phyloP scores from a whole-genome alignment of 2,329 filamentous ascomycete species.

The Graphilbum ipis-grandicollis region DNA sequence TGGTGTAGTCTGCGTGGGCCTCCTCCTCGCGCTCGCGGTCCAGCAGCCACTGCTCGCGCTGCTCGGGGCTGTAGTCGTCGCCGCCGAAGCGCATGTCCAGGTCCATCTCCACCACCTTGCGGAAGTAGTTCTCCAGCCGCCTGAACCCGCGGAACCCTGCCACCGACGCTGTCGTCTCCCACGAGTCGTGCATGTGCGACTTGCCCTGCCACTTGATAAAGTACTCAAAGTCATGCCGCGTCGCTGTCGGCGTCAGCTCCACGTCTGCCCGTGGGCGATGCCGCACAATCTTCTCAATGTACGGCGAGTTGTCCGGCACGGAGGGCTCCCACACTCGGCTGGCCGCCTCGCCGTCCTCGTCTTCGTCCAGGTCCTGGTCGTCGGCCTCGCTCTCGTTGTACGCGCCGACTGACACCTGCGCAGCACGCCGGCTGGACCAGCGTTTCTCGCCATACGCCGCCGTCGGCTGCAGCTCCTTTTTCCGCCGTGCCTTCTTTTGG shows the following conservation, averaged over 20 bases:
- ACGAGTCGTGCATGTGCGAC: constrained; percentile 89
- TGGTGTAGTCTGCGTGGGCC: constrained; percentile 73
- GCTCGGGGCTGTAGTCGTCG: constrained; percentile 63
- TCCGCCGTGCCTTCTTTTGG: constrained; percentile 63
- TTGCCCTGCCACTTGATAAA: constrained; percentile 95
- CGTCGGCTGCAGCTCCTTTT: constrained; percentile 49
- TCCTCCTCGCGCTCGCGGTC: constrained; percentile 84
- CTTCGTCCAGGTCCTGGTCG: constrained; percentile 45
- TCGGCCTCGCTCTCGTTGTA: constrained; percentile 54
- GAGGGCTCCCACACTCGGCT: too few relatives aligned
- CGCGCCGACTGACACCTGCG: constrained; percentile 45
- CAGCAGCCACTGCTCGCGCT: constrained; percentile 86
- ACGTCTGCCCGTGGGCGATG: constrained; percentile 60
- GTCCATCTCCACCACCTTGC: constrained; percentile 65
- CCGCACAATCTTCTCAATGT: constrained; percentile 81
- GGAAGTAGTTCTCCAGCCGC: constrained; percentile 88
- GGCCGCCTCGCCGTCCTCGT: too few relatives aligned
- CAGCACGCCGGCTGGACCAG: constrained; percentile 76
- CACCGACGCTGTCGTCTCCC: constrained; percentile 67
- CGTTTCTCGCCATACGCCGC: constrained; percentile 64
- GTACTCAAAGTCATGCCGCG: constrained; percentile 68
- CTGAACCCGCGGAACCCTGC: constrained; percentile 67
- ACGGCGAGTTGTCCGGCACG: constrained; percentile 68
- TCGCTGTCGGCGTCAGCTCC: constrained; percentile 37
- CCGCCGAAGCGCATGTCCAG: constrained; percentile 58